Evolutionary conservation across 495 filamentous ascomycete genomes (phyloP), one percentile per base, ranked within the genome.

Genomic region (Penicillium bialowiezense): DNA sequence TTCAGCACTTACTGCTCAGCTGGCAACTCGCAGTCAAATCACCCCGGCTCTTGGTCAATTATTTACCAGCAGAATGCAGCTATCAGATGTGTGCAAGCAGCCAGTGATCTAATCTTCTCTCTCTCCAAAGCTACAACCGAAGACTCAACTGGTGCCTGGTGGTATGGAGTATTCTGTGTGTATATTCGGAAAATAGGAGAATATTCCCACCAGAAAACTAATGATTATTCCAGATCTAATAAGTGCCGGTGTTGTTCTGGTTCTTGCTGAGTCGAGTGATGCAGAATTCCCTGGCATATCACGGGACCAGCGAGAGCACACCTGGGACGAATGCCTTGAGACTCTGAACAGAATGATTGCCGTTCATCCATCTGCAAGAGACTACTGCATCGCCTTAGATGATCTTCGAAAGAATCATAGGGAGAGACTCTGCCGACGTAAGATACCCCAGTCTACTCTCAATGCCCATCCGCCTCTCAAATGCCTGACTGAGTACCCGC

Each of bases 161-260:
- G 53, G 53, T 52, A 56, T 31, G 43, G 48, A n/a, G 35, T 56
- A 15, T 56, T 52, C 29, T 56, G 52, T 55, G 35, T 9, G 52
- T 39, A 29, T 29, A 28, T 42, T 13, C 40, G 5, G 26, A 23
- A 8, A 9, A 14, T 21, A 10, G 23, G 23, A 4, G 23, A 26
- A 26, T 3, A 8, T 26, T 26, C 8, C 4, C 4, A 26, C n/a
- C 23, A 26, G 23, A 3, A 4, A 26, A 26, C 23, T 8, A 8
- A 26, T 3, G 3, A 3, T 4, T 8, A 26, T 26, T 26, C 8
- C 8, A 26, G 23, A 26, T 26, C 23, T 26, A 3, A 26, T 26
- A 26, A 26, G 23, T 26, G 23, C 23, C 3, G 23, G 23, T 8
- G 8, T 26, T 8, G 23, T 26, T 26, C 23, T 26, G 8, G 23